Evolutionary conservation across 768 basidiomycete genomes (phyloP), one percentile per base, ranked within the genome.

Genomic region (Tylopilus sp.): DNA sequence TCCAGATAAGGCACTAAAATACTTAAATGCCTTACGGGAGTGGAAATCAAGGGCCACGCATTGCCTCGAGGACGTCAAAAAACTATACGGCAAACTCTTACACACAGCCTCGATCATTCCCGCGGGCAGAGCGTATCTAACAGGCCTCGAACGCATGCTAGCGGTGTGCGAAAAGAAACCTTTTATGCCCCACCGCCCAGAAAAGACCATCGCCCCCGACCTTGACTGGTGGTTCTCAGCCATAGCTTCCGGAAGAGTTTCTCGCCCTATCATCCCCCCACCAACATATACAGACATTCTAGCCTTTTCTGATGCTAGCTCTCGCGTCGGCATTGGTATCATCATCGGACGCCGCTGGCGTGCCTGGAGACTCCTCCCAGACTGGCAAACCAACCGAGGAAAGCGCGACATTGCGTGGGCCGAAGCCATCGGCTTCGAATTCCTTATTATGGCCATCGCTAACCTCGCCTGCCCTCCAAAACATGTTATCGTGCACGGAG

Each of bases 71-170:
- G 19, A 45, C 16, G 8, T 45, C 19, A 21, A 16, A 22, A 45
- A 31, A 10, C 44, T 29, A 16, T 46, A 44, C 21, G 29, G 43
- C 0, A 44, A 44, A 21, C 12, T 44, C 2, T 29, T 44, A 0
- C 41, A 50, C 9, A 19, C 24, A 1, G 3, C 13, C 21, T 44
- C 62, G 1, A 58, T 76, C 0, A 31, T 74, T 3, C 70, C 71
- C 1, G 30, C 1, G 22, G 71, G 69, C 11, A 63, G 71, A 0
- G 72, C 78, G 1, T 76, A 74, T 56, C 68, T 81, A 50, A 77
- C 72, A 37, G 42, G 46, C 16, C 53, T 80, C 21, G 73, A 80
- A 52, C n/a, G 62, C 53, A 72, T 78, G 63, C 45, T 79, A 0
- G 55, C 59, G 0, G 28, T 63, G 0, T 72, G 62, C 46, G 4